Conservation (phyloP, 768 basidiomycete genomes). For the Lentinula sp. region DNA sequence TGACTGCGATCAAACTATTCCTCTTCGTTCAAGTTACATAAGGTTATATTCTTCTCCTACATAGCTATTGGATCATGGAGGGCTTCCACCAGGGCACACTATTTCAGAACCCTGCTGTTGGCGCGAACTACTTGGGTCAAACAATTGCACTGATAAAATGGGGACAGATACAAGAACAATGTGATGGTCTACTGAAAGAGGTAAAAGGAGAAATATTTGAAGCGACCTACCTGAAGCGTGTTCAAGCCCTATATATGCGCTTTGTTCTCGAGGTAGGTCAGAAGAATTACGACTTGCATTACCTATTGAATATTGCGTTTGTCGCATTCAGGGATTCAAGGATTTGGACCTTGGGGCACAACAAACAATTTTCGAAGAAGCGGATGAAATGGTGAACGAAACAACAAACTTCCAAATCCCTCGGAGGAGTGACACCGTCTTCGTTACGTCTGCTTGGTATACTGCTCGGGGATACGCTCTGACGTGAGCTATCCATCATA, state of each 20-base stretch:
- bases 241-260: background rate
- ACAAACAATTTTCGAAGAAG: background rate
- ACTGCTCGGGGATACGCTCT: background rate
- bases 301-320: too few relatives aligned
- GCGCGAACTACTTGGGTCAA: background rate
- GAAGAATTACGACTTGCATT: too few relatives aligned
- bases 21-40: too few relatives aligned
- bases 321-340: background rate
- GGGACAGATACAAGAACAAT: background rate
- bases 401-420: background rate
- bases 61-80: conserved; percentile 1
- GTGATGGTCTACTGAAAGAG: background rate
- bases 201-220: background rate
- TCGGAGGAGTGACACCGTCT: background rate
- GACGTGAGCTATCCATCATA: background rate
- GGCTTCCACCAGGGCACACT: conserved; percentile 1
- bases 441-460: background rate
- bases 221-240: background rate
- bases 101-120: background rate
- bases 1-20: background rate
- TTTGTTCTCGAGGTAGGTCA: background rate
- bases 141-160: conserved; percentile 4
- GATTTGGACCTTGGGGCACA: background rate
- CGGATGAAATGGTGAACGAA: background rate
- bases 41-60: too few relatives aligned